A percentile compares a stretch with the other conserved stretches of the same genome.
These are phyloP conservation scores for Trifolium subterraneum DNA, from an alignment of 306 rosid species.

Conservation along the genomic window DNA sequence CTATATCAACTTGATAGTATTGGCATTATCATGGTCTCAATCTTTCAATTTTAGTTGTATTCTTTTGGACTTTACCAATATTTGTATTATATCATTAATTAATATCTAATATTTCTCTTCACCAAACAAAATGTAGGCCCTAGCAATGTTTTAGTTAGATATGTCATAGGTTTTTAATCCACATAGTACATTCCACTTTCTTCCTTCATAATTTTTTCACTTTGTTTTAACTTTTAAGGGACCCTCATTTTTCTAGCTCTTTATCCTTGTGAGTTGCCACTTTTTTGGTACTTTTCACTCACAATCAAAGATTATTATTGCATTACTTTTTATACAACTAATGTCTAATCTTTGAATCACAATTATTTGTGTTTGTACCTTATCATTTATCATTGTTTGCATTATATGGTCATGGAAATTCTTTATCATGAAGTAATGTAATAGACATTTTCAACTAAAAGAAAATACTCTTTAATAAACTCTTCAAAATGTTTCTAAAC, in stretches of 20 bases:
- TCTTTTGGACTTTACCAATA: no score
- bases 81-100: no score
- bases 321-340: background rate
- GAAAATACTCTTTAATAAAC: slow-evolving; percentile 1
- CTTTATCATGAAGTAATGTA: slow-evolving; percentile 30
- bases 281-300: background rate
- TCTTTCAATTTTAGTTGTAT: no score
- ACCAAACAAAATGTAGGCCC: no score
- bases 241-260: background rate
- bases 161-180: background rate
- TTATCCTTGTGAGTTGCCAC: background rate
- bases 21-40: no score
- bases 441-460: slow-evolving; percentile 1
- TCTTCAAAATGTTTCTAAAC: background rate
- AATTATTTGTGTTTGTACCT: background rate
- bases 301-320: background rate
- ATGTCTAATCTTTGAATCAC: background rate
- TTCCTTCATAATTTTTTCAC: background rate
- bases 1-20: no score
- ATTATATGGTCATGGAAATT: background rate
- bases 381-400: background rate
- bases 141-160: no score
- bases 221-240: background rate
- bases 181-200: background rate
- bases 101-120: no score